A percentile compares a stretch with the other conserved stretches of the same genome.
These are phyloP conservation scores for Celoporthe dispersa DNA, from an alignment of 2,329 filamentous ascomycete species.

Conservation along the genomic window DNA sequence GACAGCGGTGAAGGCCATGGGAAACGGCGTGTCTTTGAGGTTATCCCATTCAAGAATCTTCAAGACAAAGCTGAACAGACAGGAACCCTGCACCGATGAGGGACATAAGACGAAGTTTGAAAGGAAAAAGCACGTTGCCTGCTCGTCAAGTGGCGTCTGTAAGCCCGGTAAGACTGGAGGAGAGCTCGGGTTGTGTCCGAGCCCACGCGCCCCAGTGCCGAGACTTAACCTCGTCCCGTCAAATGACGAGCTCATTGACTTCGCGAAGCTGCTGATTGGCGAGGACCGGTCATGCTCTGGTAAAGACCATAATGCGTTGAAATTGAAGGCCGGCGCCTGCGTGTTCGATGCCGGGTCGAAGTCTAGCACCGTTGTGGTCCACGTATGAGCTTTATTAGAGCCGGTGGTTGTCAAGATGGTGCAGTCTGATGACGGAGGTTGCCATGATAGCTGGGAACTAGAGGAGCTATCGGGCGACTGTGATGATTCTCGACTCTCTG, in stretches of 20 bases:
- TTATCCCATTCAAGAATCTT: conserved; percentile 31
- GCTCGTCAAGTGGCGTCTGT: conserved; percentile 34
- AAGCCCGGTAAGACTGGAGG: conserved; percentile 14
- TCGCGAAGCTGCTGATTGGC: conserved; percentile 11
- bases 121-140: conserved; percentile 35
- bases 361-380: conserved; percentile 6
- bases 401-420: conserved; percentile 7
- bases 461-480: conserved; percentile 15
- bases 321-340: conserved; percentile 14
- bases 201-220: background rate
- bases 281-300: conserved; percentile 9
- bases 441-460: conserved; percentile 17
- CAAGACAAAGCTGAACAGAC: conserved; percentile 33
- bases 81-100: conserved; percentile 30
- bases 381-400: background rate
- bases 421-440: conserved; percentile 10
- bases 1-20: conserved; percentile 33
- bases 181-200: background rate
- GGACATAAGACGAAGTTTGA: conserved; percentile 34
- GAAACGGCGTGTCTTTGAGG: conserved; percentile 32
- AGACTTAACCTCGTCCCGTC: conserved; percentile 19
- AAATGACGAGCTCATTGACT: conserved; percentile 22
- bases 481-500: conserved; percentile 11
- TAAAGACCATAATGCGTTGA: conserved; percentile 17
- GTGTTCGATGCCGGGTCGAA: conserved; percentile 2